Evolutionary conservation across 2,329 filamentous ascomycete species (phyloP), one percentile per base, ranked within the genome.

Genomic region (Phialocephala sp.): DNA sequence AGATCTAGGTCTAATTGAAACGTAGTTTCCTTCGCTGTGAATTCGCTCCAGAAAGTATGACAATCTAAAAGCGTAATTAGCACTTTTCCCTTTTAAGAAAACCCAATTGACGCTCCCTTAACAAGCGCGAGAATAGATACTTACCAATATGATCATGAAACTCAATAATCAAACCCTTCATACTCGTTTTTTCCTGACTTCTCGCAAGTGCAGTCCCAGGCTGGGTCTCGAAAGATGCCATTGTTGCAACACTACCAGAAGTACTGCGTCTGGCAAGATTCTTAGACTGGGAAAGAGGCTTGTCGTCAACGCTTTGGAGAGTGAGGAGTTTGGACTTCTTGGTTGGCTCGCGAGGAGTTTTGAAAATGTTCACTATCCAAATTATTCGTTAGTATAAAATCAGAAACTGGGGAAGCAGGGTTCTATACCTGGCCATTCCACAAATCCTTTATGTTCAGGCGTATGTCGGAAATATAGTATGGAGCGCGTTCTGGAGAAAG

Each of bases 381-480:
- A 14, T 24, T 47, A 5, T 14, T 60, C n/a, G 36, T 43, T 2
- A 57, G 36, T 35, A 22, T 24, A 8, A 1, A 20, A 22, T 20
- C 32, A 24, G 27, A 6, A 32, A 32, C 6, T 32, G 27, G 6
- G 3, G 27, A 32, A 32, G 27, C 6, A 32, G 27, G 3, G 58
- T 18, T 45, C 37, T 43, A 15, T 65, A 71, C 69, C 63, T 47
- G 71, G 68, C 66, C 67, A 70, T 65, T 72, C 67, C 27, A 70
- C 68, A 43, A 71, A 72, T 5, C 62, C 64, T 59, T 63, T 70
- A 18, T 68, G 68, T 27, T 69, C 66, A 11, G 58, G 47, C 14
- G 63, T 69, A 35, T 69, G 65, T 36, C 66, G 62, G 57, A 71
- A 71, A 52, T 71, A 71, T 12, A 71, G 60, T 14, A 71, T 70